These are phyloP conservation scores for Rugiboletus extremiorientalis DNA, from an alignment of 1,284 basidiomycete species.

Conservation along the genomic window DNA sequence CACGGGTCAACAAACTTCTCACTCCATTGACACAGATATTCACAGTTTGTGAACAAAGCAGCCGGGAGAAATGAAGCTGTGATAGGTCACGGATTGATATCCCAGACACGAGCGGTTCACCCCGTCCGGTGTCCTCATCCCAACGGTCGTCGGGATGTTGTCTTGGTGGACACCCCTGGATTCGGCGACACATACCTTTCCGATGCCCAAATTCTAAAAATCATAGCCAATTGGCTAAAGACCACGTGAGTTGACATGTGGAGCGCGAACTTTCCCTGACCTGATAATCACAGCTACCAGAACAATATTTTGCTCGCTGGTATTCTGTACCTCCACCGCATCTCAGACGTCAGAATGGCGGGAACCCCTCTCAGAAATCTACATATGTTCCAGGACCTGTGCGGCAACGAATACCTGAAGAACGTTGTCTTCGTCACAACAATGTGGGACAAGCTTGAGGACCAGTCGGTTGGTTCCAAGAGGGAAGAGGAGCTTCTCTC, in stretches of 20 bases:
- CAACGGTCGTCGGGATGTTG: conserved; percentile 15
- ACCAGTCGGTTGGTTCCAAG: conserved; percentile 15
- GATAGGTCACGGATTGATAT: neutral
- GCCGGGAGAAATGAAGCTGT: conserved; percentile 3
- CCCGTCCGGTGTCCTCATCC: conserved; percentile 12
- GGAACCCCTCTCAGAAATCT: conserved; percentile 32
- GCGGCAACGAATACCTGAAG: conserved; percentile 19
- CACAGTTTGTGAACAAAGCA: conserved; percentile 22
- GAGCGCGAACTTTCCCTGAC: neutral
- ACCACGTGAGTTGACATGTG: conserved; percentile 14
- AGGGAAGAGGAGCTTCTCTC: conserved; percentile 17
- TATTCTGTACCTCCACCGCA: conserved; percentile 31
- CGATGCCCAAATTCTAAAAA: conserved; percentile 17
- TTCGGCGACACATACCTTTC: conserved; percentile 21
- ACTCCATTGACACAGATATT: neutral
- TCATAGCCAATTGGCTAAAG: conserved; percentile 24
- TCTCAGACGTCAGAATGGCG: conserved; percentile 45
- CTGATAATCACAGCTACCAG: conserved; percentile 7
- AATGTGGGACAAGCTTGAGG: conserved; percentile 29
- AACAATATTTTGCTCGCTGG: conserved; percentile 22
- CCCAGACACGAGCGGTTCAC: conserved; percentile 12
- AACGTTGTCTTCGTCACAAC: conserved; percentile 32
- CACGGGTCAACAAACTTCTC: neutral
- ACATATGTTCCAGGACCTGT: conserved; percentile 25
- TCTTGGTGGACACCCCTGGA: conserved; percentile 29